Percentiles rank a stretch among this genome's conserved stretches.
These are phyloP conservation scores for Calycina marina DNA, from an alignment of 2,329 filamentous ascomycete genomes.

Conservation along the genomic window DNA sequence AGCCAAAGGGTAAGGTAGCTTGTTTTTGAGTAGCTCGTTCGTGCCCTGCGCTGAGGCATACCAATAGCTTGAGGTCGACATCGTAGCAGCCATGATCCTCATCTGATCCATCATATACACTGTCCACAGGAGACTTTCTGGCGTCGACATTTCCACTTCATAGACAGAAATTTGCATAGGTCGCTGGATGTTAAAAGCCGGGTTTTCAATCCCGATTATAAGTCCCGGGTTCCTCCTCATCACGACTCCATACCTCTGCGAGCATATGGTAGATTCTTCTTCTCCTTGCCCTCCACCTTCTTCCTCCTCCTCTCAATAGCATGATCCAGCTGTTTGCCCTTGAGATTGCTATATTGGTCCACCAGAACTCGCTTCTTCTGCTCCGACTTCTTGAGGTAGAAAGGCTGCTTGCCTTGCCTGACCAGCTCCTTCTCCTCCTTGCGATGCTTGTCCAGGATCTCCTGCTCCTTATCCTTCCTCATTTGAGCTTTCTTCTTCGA, in stretches of 20 bases:
- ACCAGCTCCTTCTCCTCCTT: slow-evolving; percentile 73
- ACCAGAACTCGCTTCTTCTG: slow-evolving; percentile 74
- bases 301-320: slow-evolving; percentile 77
- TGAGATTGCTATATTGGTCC: slow-evolving; percentile 71
- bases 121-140: too few species aligned
- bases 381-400: slow-evolving; percentile 84
- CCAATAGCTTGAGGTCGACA: too few species aligned
- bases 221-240: too few species aligned
- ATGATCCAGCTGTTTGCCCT: slow-evolving; percentile 69
- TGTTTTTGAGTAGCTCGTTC: too few species aligned
- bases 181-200: too few species aligned
- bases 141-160: too few species aligned
- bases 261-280: slow-evolving; percentile 52
- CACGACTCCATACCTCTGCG: slow-evolving; percentile 27
- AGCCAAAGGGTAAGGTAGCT: too few species aligned
- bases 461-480: slow-evolving; percentile 53
- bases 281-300: slow-evolving; percentile 78
- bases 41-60: too few species aligned
- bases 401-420: slow-evolving; percentile 79
- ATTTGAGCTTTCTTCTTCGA: slow-evolving; percentile 58
- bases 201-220: too few species aligned
- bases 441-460: slow-evolving; percentile 61
- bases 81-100: too few species aligned
- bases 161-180: too few species aligned
- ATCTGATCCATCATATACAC: too few species aligned